These are phyloP conservation scores for Sporothrix phasma DNA, from an alignment of 2,329 filamentous ascomycete genomes.

Conservation along the genomic window DNA sequence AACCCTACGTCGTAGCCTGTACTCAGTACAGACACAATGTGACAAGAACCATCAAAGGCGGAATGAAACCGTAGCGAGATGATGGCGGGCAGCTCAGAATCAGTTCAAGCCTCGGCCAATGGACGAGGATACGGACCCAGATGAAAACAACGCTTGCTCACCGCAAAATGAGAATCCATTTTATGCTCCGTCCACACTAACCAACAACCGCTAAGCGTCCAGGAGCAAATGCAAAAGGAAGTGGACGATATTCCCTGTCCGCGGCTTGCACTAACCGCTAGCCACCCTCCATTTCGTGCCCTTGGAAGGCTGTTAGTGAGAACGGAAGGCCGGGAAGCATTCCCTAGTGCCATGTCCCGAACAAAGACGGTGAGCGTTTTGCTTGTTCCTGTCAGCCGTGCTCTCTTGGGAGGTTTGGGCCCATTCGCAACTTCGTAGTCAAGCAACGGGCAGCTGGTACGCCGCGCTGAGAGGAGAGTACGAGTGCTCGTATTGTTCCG, in stretches of 20 bases:
- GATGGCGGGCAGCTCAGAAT: neutral
- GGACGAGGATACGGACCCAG: neutral
- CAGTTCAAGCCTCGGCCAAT: neutral
- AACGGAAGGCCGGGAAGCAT: slow-evolving; percentile 11
- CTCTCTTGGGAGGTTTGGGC: neutral
- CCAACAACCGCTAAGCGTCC: neutral
- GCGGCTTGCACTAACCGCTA: slow-evolving; percentile 4
- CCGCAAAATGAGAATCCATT: slow-evolving; percentile 4
- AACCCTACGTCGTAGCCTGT: too few species aligned
- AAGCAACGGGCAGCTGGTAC: slow-evolving; percentile 3
- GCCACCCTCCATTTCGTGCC: neutral
- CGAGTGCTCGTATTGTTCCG: slow-evolving; percentile 1
- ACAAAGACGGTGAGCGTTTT: slow-evolving; percentile 10
- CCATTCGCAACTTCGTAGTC: neutral
- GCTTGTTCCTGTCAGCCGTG: neutral
- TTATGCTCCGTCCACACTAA: neutral
- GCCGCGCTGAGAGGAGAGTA: neutral
- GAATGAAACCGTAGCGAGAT: neutral
- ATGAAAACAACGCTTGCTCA: neutral
- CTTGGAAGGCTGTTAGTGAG: slow-evolving; percentile 2
- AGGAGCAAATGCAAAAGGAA: neutral
- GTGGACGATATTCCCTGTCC: neutral
- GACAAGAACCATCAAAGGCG: neutral
- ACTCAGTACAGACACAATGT: neutral
- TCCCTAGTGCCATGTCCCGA: slow-evolving; percentile 7